phyloP scores from a whole-genome alignment of 2,329 filamentous ascomycete species.

The Diaporthe sp. region DNA sequence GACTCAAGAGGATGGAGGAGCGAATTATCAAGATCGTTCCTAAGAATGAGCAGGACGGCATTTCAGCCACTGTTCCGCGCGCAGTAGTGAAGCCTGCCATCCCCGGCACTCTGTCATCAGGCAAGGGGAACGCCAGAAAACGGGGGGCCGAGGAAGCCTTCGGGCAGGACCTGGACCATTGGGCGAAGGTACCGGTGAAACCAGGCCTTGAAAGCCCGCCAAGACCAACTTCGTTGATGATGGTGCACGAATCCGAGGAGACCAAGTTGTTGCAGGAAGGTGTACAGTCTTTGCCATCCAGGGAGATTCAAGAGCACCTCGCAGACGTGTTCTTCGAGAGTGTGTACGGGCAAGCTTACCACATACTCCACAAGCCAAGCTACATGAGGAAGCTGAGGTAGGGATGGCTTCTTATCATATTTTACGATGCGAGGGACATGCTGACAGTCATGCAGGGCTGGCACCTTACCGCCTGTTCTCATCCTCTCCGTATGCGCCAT shows the following conservation, averaged over 20 bases:
- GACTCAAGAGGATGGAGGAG: constrained; percentile 97
- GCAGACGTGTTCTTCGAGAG: constrained; percentile 96
- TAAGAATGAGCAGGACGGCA: constrained; percentile 81
- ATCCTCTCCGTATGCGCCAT: constrained; percentile 95
- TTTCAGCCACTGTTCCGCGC: constrained; percentile 75
- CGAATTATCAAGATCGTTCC: constrained; percentile 96
- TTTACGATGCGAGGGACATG: constrained; percentile 26
- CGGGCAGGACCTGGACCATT: constrained; percentile 82
- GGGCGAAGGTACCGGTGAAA: constrained; percentile 75
- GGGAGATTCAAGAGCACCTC: constrained; percentile 92
- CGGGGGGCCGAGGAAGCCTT: constrained; percentile 90
- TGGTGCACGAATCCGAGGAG: constrained; percentile 78
- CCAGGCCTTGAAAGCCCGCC: constrained; percentile 61
- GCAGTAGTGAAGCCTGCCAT: constrained; percentile 87
- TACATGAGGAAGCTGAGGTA: constrained; percentile 89
- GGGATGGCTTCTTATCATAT: constrained; percentile 49
- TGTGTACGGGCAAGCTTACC: constrained; percentile 95
- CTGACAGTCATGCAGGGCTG: constrained; percentile 64
- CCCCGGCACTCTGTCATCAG: constrained; percentile 64
- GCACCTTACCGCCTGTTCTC: constrained; percentile 88
- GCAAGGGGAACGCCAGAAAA: constrained; percentile 79
- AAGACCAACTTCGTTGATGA: constrained; percentile 63
- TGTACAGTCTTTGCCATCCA: constrained; percentile 82
- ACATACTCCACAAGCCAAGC: constrained; percentile 94
- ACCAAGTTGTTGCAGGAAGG: constrained; percentile 85